phyloP scores from a whole-genome alignment of 2,329 filamentous ascomycete genomes.

The Pseudogymnoascus sp. region DNA sequence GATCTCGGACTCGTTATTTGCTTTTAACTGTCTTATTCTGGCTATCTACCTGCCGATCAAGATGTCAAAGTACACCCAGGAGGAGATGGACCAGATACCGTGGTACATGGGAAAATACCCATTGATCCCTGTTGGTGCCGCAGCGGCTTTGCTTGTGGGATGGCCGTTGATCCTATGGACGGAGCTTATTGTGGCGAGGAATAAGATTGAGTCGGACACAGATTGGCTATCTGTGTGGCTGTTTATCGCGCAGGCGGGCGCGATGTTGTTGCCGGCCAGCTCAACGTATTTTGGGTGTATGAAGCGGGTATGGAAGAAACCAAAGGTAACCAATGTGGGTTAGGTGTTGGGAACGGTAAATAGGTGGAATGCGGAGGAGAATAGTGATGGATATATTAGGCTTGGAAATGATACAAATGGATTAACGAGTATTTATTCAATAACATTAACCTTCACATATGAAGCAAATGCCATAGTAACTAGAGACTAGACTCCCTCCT shows the following conservation, averaged over 20 bases:
- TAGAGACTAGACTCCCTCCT: not conserved
- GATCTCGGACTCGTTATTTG: not conserved
- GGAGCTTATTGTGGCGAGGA: slow-evolving; percentile 7
- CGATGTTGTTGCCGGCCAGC: slow-evolving; percentile 14
- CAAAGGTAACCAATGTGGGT: not conserved
- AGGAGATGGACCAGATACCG: not conserved
- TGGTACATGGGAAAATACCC: not conserved
- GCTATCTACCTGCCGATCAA: not conserved
- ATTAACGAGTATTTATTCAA: not conserved
- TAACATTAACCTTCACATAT: not conserved
- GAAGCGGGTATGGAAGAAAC: not conserved
- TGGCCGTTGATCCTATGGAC: slow-evolving; percentile 10
- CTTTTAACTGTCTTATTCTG: not conserved
- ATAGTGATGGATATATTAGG: not conserved
- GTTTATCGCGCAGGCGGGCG: slow-evolving; percentile 7
- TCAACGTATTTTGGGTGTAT: not conserved
- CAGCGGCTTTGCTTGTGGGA: not conserved
- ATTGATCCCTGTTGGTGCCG: not conserved
- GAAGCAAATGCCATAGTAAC: not conserved
- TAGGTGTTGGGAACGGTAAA: not conserved
- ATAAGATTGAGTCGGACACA: slow-evolving; percentile 10
- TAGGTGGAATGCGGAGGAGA: not conserved
- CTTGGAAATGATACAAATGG: not conserved
- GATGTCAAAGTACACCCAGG: not conserved
- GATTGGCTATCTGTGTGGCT: slow-evolving; percentile 8